These are phyloP conservation scores for Aspergillus funiculosus DNA, from an alignment of 495 filamentous ascomycete genomes.

Conservation along the genomic window DNA sequence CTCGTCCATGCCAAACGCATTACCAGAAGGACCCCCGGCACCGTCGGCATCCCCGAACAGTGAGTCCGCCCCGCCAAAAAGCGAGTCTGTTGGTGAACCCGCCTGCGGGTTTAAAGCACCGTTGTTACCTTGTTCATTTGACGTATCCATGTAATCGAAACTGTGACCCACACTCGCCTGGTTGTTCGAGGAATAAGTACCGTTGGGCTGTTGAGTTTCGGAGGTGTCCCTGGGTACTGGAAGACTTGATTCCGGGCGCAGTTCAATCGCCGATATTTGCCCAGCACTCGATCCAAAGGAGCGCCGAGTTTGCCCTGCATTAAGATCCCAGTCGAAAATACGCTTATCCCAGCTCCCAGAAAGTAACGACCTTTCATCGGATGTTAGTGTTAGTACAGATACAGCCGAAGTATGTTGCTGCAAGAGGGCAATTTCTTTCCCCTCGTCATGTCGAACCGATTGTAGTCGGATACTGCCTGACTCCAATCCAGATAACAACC, in stretches of 20 bases:
- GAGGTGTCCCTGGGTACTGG: conserved; percentile 68
- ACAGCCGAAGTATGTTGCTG: conserved; percentile 87
- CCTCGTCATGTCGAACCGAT: conserved; percentile 91
- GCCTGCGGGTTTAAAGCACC: conserved; percentile 40
- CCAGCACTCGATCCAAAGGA: conserved; percentile 68
- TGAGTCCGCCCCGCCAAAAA: conserved; percentile 63
- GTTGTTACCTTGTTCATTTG: conserved; percentile 34
- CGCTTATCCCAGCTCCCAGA: conserved; percentile 97
- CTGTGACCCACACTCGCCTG: conserved; percentile 37
- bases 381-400: conserved; percentile 73
- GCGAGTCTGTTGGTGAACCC: conserved; percentile 65
- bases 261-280: conserved; percentile 84
- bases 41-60: conserved; percentile 68
- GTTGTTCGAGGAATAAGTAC: conserved; percentile 62
- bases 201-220: conserved; percentile 51
- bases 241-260: conserved; percentile 68
- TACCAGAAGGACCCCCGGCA: conserved; percentile 45
- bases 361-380: conserved; percentile 80
- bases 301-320: conserved; percentile 72
- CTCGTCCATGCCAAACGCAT: conserved; percentile 66
- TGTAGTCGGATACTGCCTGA: conserved; percentile 90
- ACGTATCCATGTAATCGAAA: conserved; percentile 43
- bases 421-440: conserved; percentile 74
- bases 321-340: conserved; percentile 91
- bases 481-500: conserved; percentile 85